A percentile compares a stretch with the other conserved stretches of the same genome.
Evolutionary conservation across 352 stramenopile genomes (phyloP).

Genomic region (Phytophthora pluvialis): DNA sequence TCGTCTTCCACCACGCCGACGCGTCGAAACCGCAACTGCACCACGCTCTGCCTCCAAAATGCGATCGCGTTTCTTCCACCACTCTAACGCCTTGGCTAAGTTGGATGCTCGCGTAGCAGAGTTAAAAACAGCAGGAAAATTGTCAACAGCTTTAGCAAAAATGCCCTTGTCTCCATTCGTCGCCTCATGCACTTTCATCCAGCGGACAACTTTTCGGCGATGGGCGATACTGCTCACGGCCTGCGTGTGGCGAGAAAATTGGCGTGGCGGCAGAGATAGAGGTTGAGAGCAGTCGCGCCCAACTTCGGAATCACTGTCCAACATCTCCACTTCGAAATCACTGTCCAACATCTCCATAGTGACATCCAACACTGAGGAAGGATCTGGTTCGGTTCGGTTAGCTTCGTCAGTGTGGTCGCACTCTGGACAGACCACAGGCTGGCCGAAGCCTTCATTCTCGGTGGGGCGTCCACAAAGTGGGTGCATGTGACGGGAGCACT

Average conservation of each 20-base stretch:
- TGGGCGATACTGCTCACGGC: too few species aligned
- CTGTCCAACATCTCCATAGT: too few species aligned
- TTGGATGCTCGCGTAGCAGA: not conserved
- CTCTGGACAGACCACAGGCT: not conserved
- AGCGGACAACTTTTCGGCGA: not conserved
- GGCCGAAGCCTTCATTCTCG: not conserved
- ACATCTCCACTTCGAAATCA: too few species aligned
- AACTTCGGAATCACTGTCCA: too few species aligned
- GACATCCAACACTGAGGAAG: too few species aligned
- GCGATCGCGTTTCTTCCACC: not conserved
- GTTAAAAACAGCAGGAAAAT: not conserved
- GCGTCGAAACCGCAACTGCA: too few species aligned
- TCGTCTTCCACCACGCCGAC: not conserved
- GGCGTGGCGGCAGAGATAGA: too few species aligned
- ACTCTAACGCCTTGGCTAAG: not conserved
- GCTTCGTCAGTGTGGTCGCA: not conserved
- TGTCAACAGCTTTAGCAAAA: not conserved
- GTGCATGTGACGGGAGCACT: not conserved
- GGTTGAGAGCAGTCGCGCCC: too few species aligned
- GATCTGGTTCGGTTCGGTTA: too few species aligned
- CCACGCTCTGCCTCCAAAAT: not conserved
- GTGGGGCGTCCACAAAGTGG: not conserved
- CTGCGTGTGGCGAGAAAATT: too few species aligned
- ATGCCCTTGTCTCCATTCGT: not conserved
- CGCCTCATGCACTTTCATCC: not conserved